A percentile compares a stretch with the other conserved stretches of the same genome.
phyloP scores from a whole-genome alignment of 441 rosid species.

The Jatropha multifida region DNA sequence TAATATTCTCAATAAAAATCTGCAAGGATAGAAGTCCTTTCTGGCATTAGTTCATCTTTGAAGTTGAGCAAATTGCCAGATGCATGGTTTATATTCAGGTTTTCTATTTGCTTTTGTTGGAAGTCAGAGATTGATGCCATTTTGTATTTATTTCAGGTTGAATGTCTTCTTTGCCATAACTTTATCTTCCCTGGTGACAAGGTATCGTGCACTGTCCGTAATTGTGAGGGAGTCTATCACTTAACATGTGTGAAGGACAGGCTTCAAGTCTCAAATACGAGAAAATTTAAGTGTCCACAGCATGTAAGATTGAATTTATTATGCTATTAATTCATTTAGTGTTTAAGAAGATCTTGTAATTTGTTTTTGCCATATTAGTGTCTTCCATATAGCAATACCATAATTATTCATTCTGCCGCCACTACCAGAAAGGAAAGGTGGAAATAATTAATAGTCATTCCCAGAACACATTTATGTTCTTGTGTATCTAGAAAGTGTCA shows the following conservation, averaged over 20 bases:
- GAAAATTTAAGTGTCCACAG: constrained; percentile 82
- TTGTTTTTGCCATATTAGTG: not conserved
- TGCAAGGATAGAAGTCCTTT: no score
- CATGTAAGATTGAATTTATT: constrained; percentile 54
- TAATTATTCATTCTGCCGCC: not conserved
- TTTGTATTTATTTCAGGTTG: constrained; percentile 46
- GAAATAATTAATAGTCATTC: not conserved
- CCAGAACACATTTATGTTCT: not conserved
- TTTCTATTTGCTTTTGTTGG: not conserved
- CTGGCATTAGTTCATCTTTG: not conserved
- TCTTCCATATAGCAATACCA: not conserved
- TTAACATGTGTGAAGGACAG: constrained; percentile 47
- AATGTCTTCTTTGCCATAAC: constrained; percentile 62
- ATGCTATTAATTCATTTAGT: constrained; percentile 12
- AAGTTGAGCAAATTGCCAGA: no score
- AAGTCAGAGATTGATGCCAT: not conserved
- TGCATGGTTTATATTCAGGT: not conserved
- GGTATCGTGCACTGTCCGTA: constrained; percentile 58
- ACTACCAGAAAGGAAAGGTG: not conserved
- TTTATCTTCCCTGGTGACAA: constrained; percentile 63
- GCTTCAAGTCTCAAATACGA: constrained; percentile 35
- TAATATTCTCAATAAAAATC: not conserved
- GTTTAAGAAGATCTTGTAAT: not conserved
- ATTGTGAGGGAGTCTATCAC: constrained; percentile 71
- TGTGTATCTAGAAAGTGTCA: not conserved